Evolutionary conservation across 805 yeast genomes (phyloP).

Genomic region (Metschnikowia sp.): DNA sequence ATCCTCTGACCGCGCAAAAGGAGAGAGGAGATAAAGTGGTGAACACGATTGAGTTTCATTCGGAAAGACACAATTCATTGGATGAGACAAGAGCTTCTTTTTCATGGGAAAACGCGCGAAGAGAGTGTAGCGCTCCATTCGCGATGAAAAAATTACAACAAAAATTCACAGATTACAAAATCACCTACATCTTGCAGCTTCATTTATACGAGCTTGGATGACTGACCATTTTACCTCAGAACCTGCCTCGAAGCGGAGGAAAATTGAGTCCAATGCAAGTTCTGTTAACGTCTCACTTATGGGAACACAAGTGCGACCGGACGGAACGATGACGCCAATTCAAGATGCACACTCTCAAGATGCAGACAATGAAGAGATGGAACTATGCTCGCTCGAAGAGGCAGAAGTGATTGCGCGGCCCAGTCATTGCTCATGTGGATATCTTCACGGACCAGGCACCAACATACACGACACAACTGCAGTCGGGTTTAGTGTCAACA

Average conservation of each 20-base stretch:
- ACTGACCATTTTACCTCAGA: neutral
- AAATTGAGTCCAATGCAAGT: neutral
- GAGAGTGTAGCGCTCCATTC: too few relatives aligned
- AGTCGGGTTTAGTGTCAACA: slow-evolving; percentile 14
- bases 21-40: too few relatives aligned
- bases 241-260: slow-evolving; percentile 14
- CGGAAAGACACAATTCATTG: too few relatives aligned
- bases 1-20: too few relatives aligned
- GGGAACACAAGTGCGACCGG: slow-evolving; percentile 9
- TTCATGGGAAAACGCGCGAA: too few relatives aligned
- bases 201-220: too few relatives aligned
- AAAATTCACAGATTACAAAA: too few relatives aligned
- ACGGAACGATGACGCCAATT: slow-evolving; percentile 13
- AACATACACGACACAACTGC: slow-evolving; percentile 14
- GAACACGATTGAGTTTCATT: too few relatives aligned
- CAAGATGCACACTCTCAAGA: neutral
- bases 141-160: too few relatives aligned
- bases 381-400: neutral
- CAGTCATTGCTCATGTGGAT: slow-evolving; percentile 12
- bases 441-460: slow-evolving; percentile 15
- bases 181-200: too few relatives aligned
- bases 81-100: too few relatives aligned
- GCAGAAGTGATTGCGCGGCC: neutral
- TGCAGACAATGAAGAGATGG: neutral
- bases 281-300: neutral